Conservation (phyloP, 139 green algal genomes). For the Chlamydomonas incerta region DNA sequence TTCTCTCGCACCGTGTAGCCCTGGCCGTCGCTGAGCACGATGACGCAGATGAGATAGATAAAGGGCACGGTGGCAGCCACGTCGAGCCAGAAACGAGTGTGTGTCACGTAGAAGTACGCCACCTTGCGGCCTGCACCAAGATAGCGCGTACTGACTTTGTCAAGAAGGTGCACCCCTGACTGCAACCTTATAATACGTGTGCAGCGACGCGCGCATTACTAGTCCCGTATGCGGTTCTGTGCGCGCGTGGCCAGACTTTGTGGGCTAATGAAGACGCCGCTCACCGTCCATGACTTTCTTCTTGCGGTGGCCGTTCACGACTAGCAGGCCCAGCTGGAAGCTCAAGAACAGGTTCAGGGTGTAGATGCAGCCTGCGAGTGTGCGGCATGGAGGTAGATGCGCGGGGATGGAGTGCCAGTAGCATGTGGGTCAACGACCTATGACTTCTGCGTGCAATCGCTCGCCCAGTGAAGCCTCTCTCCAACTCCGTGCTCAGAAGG, state of each 20-base stretch:
- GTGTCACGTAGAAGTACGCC: conserved; percentile 32
- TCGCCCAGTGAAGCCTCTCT: too few species aligned
- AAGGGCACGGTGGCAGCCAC: conserved; percentile 34
- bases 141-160: too few species aligned
- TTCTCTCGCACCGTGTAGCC: conserved; percentile 3
- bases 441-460: too few species aligned
- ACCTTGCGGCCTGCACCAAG: neutral
- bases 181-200: too few species aligned
- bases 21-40: neutral
- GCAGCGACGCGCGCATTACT: too few species aligned
- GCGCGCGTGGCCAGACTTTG: too few species aligned
- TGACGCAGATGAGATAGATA: conserved; percentile 40
- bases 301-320: conserved; percentile 30
- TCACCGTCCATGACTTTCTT: conserved; percentile 18
- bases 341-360: conserved; percentile 34
- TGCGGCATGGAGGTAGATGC: neutral
- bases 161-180: too few species aligned
- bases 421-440: too few species aligned
- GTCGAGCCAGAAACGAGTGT: conserved; percentile 34
- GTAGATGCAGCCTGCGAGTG: conserved; percentile 38
- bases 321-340: conserved; percentile 25
- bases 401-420: too few species aligned
- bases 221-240: too few species aligned
- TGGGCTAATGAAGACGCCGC: too few species aligned
- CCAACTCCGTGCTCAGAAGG: too few species aligned